Evolutionary conservation across 2,329 filamentous ascomycete genomes (phyloP).

Genomic region (Trichoderma harzianum): DNA sequence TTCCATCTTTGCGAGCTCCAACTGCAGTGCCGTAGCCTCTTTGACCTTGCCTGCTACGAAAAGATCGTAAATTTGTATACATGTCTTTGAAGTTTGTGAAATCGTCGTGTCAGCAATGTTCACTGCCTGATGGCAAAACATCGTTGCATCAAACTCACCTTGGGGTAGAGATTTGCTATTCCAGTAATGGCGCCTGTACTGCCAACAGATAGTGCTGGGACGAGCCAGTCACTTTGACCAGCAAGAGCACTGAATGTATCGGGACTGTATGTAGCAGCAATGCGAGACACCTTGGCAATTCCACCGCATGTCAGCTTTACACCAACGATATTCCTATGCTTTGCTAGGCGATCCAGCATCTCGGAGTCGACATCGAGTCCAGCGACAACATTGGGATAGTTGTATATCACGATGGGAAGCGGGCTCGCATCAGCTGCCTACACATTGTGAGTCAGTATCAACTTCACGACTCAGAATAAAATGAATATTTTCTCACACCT

Average conservation of each 20-base stretch:
- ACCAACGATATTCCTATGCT: constrained; percentile 64
- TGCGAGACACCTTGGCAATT: constrained; percentile 66
- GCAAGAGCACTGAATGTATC: constrained; percentile 62
- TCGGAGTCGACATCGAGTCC: constrained; percentile 68
- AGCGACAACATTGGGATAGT: constrained; percentile 65
- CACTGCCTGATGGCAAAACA: fast-evolving
- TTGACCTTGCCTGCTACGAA: constrained; percentile 44
- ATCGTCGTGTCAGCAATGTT: background rate
- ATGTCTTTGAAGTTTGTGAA: constrained; percentile 32
- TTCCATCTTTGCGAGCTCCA: constrained; percentile 50
- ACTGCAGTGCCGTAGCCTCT: constrained; percentile 48
- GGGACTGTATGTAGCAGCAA: constrained; percentile 48
- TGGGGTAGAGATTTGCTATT: constrained; percentile 60
- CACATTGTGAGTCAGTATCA: background rate
- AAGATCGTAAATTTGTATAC: constrained; percentile 47
- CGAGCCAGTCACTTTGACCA: constrained; percentile 70
- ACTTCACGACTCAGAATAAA: background rate
- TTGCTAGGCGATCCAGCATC: constrained; percentile 47
- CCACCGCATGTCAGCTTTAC: constrained; percentile 72
- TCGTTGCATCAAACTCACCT: constrained; percentile 31
- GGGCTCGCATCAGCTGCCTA: constrained; percentile 55
- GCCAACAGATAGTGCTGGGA: constrained; percentile 57
- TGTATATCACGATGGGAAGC: constrained; percentile 67
- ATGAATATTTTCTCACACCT: constrained; percentile 24
- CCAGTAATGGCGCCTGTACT: constrained; percentile 60